Evolutionary conservation across 169 alveolate species (phyloP), one percentile per base, ranked within the genome.

Genomic region (Neospora caninum): DNA sequence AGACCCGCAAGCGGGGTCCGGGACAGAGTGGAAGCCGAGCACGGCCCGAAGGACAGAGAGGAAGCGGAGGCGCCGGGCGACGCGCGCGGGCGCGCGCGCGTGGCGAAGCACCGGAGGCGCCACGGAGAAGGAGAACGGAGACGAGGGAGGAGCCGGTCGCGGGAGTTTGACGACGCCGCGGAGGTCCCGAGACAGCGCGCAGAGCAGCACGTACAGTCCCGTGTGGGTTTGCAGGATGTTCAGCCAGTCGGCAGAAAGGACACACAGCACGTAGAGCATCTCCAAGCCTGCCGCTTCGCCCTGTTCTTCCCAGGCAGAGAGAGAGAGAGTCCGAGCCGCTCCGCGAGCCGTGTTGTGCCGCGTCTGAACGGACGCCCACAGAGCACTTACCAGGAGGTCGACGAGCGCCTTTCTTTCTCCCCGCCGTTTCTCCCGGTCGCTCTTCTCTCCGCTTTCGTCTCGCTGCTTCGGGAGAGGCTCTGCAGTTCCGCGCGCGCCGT

Each of bases 221-320:
- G 45, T 78, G 45, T 78, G 86, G 4, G 49, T n/a, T n/a, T 78
- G 86, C 20, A 78, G 45, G 13, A 78, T 43, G 45, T 78, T 6
- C 45, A 78, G 27, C 86, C 86, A 78, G 43, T n/a, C 39, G 20
- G 39, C 45, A 43, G 86, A 78, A 4, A 78, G 86, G 10, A 78
- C 27, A 22, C 86, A 78, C 49, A 78, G 10, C 45, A 7, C 49
- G 86, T 78, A 78, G 86, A 78, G 45, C 39, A 78, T 78, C 86
- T 78, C 86, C n/a, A 78, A 43, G 27, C 49, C 86, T n/a, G 86
- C 86, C 29, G 86, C 45, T 43, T 78, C 86, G 45, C 86, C 42
- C 45, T n/a, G 9, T 16, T 2, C 86, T 9, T 27, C 73, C 73
- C 73, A 64, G 73, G 73, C 16, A 27, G 73, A 9, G 31, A 1